Percentiles rank a stretch among this genome's conserved stretches.
These are phyloP conservation scores for Colletotrichum australisinense DNA, from an alignment of 2,329 filamentous ascomycete species.

Conservation along the genomic window DNA sequence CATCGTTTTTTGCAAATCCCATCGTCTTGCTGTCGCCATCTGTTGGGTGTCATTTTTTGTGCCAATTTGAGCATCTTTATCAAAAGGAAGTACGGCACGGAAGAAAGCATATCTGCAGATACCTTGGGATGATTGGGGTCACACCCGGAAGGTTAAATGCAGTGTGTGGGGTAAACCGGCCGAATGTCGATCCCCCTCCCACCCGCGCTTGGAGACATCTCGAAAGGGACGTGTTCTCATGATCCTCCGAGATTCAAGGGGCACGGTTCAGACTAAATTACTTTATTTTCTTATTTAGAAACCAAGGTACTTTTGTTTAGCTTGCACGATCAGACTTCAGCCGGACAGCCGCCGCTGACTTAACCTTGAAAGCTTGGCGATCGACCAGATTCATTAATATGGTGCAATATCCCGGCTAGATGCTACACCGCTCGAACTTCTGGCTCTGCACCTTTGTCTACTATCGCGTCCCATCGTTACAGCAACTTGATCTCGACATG, in stretches of 20 bases:
- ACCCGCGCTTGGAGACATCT: not conserved
- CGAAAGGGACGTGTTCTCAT: not conserved
- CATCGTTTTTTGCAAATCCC: not conserved
- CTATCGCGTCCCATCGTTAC: too few relatives aligned
- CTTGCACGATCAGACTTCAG: not conserved
- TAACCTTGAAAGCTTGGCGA: not conserved
- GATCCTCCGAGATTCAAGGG: not conserved
- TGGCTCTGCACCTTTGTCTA: not conserved
- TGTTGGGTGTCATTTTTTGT: too few relatives aligned
- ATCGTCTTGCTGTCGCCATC: not conserved
- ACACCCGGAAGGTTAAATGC: not conserved
- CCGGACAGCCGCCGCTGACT: not conserved
- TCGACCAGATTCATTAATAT: not conserved
- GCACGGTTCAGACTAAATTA: not conserved
- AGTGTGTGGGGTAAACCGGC: not conserved
- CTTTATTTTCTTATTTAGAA: not conserved
- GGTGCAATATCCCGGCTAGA: conserved; percentile 1
- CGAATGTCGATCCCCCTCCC: not conserved
- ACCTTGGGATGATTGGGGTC: not conserved
- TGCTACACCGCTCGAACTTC: not conserved
- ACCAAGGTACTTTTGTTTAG: not conserved
- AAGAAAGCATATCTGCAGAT: not conserved
- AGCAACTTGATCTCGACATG: not conserved
- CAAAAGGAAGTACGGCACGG: not conserved
- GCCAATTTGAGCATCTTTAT: too few relatives aligned